Conservation (phyloP, 2,329 filamentous ascomycete genomes). For the Penicillium sp. region DNA sequence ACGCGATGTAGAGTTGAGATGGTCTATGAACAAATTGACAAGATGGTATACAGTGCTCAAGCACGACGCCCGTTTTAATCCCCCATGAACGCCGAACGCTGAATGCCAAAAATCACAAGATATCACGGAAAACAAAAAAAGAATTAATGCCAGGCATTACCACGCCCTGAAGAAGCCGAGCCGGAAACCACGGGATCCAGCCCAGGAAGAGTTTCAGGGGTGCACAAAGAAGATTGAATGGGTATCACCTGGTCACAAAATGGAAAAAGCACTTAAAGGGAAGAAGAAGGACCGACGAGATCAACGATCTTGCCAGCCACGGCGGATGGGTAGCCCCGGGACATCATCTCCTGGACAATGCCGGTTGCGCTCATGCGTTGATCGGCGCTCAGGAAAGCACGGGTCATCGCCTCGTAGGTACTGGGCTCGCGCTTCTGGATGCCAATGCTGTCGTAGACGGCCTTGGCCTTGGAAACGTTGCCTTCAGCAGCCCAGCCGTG, state of each 20-base stretch:
- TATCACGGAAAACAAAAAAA: background rate
- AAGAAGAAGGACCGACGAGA: conserved; percentile 62
- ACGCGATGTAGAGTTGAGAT: conserved; percentile 29
- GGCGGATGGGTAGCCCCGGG: conserved; percentile 84
- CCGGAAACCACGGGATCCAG: conserved; percentile 37
- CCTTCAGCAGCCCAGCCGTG: conserved; percentile 91
- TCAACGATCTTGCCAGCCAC: conserved; percentile 94
- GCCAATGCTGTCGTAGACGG: conserved; percentile 77
- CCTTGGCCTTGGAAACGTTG: conserved; percentile 74
- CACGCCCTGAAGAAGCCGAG: conserved; percentile 29
- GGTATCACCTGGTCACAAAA: conserved; percentile 7
- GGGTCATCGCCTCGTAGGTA: conserved; percentile 98
- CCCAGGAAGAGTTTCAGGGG: conserved; percentile 29
- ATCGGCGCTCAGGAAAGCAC: conserved; percentile 83
- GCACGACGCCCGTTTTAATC: conserved; percentile 21
- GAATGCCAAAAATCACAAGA: conserved; percentile 21
- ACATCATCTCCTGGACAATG: conserved; percentile 87
- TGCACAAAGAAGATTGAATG: conserved; percentile 12
- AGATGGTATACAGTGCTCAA: conserved; percentile 24
- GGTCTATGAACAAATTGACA: conserved; percentile 26
- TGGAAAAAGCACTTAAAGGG: conserved; percentile 22
- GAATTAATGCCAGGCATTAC: conserved; percentile 21
- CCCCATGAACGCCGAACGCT: conserved; percentile 24
- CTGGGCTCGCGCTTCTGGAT: conserved; percentile 85
- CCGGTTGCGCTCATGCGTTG: conserved; percentile 73